A percentile compares a stretch with the other conserved stretches of the same genome.
Conservation (phyloP, 2,329 filamentous ascomycete species). For the Ascochyta pisi region DNA sequence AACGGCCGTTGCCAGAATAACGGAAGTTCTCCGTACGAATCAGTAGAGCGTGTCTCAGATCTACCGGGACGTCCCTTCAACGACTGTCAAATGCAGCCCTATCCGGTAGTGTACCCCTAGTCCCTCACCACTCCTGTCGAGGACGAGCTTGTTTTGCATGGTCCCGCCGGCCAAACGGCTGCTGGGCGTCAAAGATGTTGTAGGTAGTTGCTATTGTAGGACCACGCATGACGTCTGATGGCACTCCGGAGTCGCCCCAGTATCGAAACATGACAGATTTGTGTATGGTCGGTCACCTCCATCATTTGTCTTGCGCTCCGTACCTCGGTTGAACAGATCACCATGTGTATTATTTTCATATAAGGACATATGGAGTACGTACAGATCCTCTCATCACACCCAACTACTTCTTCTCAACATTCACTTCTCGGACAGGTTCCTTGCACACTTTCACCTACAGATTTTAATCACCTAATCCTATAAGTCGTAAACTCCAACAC, state of each 20-base stretch:
- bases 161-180: conserved; percentile 1
- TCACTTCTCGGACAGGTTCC: conserved; percentile 1
- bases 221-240: conserved; percentile 26
- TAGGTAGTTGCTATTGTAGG: conserved; percentile 13
- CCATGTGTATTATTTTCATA: neutral
- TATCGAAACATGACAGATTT: conserved; percentile 24
- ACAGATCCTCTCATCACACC: neutral
- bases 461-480: conserved; percentile 1
- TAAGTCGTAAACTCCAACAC: neutral
- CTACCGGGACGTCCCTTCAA: conserved; percentile 12
- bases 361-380: conserved; percentile 1
- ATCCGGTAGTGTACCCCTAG: conserved; percentile 7
- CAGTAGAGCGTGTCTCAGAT: conserved; percentile 11
- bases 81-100: conserved; percentile 19
- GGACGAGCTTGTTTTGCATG: conserved; percentile 13
- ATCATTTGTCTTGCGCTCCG: neutral
- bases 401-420: neutral
- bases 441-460: neutral
- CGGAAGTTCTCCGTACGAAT: conserved; percentile 3
- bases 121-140: conserved; percentile 6
- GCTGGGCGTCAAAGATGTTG: conserved; percentile 2
- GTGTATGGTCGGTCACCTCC: neutral
- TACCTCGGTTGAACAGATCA: conserved; percentile 1
- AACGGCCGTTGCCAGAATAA: neutral
- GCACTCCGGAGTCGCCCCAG: conserved; percentile 4